A percentile compares a stretch with the other conserved stretches of the same genome.
These are phyloP conservation scores for Suillus subalutaceus DNA, from an alignment of 768 basidiomycete genomes.

Conservation along the genomic window DNA sequence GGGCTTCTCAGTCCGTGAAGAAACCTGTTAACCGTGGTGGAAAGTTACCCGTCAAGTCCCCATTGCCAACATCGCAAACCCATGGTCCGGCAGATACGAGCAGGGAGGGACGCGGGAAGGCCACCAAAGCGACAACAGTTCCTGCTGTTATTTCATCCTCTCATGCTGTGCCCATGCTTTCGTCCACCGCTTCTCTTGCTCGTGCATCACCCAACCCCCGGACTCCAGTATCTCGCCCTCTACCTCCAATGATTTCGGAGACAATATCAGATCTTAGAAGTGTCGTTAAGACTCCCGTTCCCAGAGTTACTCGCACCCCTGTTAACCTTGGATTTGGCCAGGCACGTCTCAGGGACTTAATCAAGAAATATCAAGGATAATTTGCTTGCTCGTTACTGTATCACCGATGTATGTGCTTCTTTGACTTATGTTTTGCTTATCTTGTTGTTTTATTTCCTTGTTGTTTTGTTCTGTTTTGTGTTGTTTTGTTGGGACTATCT, in stretches of 20 bases:
- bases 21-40: conserved; percentile 17
- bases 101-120: conserved; percentile 27
- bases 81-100: neutral
- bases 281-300: conserved; percentile 15
- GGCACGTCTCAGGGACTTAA: conserved; percentile 74
- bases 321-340: conserved; percentile 74
- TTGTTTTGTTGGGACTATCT: neutral
- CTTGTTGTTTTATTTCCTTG: conserved; percentile 6
- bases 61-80: conserved; percentile 8
- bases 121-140: conserved; percentile 65
- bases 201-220: conserved; percentile 38
- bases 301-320: conserved; percentile 19
- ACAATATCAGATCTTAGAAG: conserved; percentile 23
- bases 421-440: neutral
- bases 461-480: neutral
- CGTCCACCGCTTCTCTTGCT: conserved; percentile 77
- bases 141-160: conserved; percentile 74
- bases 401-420: neutral
- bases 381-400: neutral
- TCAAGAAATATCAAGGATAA: conserved; percentile 75
- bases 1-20: conserved; percentile 8
- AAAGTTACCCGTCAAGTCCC: conserved; percentile 16
- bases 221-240: conserved; percentile 25
- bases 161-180: conserved; percentile 70
- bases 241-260: conserved; percentile 42